phyloP scores from a whole-genome alignment of 73 alveolate genomes.

The Tetrahymena elliotti region DNA sequence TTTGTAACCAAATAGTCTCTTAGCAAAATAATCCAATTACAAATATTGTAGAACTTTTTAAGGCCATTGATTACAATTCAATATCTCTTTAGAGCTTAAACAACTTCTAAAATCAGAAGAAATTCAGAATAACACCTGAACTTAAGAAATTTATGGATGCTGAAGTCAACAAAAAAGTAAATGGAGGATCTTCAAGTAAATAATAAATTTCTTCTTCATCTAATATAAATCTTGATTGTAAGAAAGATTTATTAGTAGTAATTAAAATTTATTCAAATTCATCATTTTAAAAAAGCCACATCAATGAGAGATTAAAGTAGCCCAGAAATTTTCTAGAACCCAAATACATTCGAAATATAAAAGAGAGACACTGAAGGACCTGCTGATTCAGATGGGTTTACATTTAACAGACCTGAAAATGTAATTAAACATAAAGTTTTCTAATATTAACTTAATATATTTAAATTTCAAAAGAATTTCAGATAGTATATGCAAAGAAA shows the following conservation, averaged over 20 bases:
- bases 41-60: background rate
- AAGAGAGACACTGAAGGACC: background rate
- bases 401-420: background rate
- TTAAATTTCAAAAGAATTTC: background rate
- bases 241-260: background rate
- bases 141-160: background rate
- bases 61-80: background rate
- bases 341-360: background rate
- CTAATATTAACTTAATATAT: background rate
- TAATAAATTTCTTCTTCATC: background rate
- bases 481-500: constrained; percentile 5
- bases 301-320: background rate
- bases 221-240: background rate
- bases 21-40: background rate
- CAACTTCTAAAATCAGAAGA: background rate
- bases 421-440: background rate
- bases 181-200: background rate
- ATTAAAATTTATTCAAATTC: background rate
- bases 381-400: background rate
- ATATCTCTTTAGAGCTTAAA: background rate
- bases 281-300: background rate
- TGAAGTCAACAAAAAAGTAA: background rate
- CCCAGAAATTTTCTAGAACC: background rate
- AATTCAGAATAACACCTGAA: background rate
- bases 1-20: background rate